Evolutionary conservation across 2,329 filamentous ascomycete genomes (phyloP).

Genomic region (Myriosclerotinia duriaeana): DNA sequence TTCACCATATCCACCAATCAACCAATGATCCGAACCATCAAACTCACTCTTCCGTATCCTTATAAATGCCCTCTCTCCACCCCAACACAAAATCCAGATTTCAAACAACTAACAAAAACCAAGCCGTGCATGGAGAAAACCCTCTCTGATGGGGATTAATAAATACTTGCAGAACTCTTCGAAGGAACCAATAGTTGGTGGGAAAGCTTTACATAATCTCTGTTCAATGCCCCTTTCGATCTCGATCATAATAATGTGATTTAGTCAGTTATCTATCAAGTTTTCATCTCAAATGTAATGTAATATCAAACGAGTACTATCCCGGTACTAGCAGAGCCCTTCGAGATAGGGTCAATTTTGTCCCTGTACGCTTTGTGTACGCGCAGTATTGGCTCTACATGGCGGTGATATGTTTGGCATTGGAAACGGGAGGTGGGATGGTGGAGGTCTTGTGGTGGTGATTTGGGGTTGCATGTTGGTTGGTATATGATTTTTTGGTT

Average conservation of each 20-base stretch:
- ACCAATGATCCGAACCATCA: not conserved
- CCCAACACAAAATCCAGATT: not conserved
- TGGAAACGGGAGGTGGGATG: not conserved
- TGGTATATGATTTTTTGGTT: not conserved
- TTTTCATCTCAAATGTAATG: too few species aligned
- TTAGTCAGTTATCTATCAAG: too few species aligned
- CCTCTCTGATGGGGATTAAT: not conserved
- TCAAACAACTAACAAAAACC: not conserved
- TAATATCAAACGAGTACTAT: not conserved
- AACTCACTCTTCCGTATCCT: not conserved
- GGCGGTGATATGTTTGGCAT: not conserved
- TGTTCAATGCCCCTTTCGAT: too few species aligned
- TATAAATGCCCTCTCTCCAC: too few species aligned
- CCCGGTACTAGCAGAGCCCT: not conserved
- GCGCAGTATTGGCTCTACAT: not conserved
- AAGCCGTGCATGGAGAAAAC: not conserved
- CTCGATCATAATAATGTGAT: too few species aligned
- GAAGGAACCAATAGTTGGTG: too few species aligned
- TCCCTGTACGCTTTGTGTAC: not conserved
- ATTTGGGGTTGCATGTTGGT: not conserved
- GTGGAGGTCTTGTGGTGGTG: not conserved
- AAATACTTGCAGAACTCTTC: not conserved
- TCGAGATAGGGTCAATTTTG: not conserved
- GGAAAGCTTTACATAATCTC: too few species aligned
- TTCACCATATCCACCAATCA: not conserved